Conservation (phyloP, 768 basidiomycete genomes). For the Pisolithus albus region DNA sequence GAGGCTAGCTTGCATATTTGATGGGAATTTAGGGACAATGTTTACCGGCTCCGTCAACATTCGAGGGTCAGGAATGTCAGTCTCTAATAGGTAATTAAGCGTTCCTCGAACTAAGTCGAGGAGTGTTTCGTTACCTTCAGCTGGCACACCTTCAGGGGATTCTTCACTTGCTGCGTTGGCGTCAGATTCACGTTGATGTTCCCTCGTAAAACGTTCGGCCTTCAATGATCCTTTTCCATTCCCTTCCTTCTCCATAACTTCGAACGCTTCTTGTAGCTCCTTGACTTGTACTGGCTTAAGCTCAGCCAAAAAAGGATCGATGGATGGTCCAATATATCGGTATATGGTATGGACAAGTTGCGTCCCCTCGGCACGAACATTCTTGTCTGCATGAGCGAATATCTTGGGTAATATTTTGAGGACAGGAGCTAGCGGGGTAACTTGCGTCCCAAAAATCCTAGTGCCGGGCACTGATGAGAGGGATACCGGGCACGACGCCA, state of each 20-base stretch:
- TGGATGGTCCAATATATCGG: conserved; percentile 76
- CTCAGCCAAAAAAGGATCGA: conserved; percentile 80
- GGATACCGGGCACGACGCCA: background rate
- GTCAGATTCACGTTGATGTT: conserved; percentile 67
- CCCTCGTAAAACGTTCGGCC: conserved; percentile 72
- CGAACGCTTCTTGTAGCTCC: conserved; percentile 89
- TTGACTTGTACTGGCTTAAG: conserved; percentile 97
- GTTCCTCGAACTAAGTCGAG: background rate
- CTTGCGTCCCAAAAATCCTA: conserved; percentile 75
- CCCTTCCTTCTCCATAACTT: conserved; percentile 73
- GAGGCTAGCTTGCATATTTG: conserved; percentile 64
- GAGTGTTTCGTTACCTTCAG: conserved; percentile 38
- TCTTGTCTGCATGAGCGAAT: conserved; percentile 92
- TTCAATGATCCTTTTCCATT: conserved; percentile 79
- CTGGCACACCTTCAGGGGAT: conserved; percentile 40
- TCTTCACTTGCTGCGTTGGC: conserved; percentile 32
- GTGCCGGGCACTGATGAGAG: background rate
- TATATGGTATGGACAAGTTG: conserved; percentile 71
- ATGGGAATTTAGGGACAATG: conserved; percentile 68
- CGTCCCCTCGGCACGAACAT: conserved; percentile 87
- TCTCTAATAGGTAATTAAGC: conserved; percentile 30
- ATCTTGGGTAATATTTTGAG: conserved; percentile 87
- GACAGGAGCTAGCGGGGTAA: conserved; percentile 69
- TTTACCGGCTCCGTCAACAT: conserved; percentile 77
- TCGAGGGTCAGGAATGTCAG: conserved; percentile 64